Base-by-base conservation (phyloP, 805 yeast genomes). In the Debaryomyces castellii region DNA sequence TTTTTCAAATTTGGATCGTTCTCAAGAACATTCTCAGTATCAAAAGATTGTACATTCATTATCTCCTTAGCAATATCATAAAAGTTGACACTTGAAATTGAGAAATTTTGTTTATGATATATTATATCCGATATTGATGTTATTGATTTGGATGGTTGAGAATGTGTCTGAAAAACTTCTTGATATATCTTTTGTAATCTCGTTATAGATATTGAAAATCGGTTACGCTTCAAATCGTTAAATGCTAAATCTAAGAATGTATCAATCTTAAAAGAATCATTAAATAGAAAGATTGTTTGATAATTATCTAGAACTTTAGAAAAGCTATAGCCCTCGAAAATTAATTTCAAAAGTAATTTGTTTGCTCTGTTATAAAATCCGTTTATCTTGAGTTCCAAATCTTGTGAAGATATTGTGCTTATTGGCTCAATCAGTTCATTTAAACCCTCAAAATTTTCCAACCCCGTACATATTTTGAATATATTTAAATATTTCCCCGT, bases 401-500 rank as follows among this genome's bases (percentile, higher is more conserved):
- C 77, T 44, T 69, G 60, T 18, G 74, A 61, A n/a, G 60, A 61
- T 20, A 71, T 50, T 25, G 56, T 63, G 16, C 52, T 55, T 12
- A 72, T 67, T 1, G 64, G 63, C 4, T 46, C 49, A 10, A 68
- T 48, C 5, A 39, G 30, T 39, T 67, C 72, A 17, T 62, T 54
- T 17, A 67, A 54, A 18, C 40, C 45, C 4, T 59, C 59, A 25
- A 69, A 59, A 42, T 64, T 59, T n/a, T 70, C 67, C 3, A 79
- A 66, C 0, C 84, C 85, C 9, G 67, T 63, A 55, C 87, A 82
- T 46, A 76, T 81, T 45, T 80, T 76, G 37, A 87, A 72, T 2
- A 92, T 83, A 55, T 89, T 87, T 45, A 90, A 67, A 54, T 84
- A 84, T 63, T 89, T 91, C 1, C 99, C 99, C 0, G 97, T 88